phyloP scores from a whole-genome alignment of 805 yeast species.

The Ogataea pignaliae region DNA sequence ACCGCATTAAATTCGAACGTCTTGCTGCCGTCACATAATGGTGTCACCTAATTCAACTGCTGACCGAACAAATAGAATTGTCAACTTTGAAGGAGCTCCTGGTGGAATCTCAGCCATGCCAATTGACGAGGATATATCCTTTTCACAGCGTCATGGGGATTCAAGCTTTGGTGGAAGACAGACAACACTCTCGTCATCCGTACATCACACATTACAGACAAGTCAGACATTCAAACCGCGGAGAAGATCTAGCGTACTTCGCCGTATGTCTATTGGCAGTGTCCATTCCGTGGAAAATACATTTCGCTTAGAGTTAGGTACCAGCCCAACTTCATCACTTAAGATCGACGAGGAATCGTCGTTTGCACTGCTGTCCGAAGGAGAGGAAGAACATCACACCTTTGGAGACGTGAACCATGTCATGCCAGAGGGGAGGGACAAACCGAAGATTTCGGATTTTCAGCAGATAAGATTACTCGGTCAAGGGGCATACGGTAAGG shows the following conservation, averaged over 20 bases:
- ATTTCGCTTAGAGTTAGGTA: not conserved
- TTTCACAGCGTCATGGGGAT: too few species aligned
- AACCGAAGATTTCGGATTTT: constrained; percentile 47
- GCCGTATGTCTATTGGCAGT: not conserved
- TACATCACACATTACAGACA: too few species aligned
- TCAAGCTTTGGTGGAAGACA: too few species aligned
- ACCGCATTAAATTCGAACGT: too few species aligned
- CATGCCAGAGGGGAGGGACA: not conserved
- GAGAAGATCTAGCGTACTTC: not conserved
- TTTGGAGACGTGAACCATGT: not conserved
- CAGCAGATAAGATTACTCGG: constrained; percentile 71
- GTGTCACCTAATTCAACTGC: too few species aligned
- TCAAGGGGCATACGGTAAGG: constrained; percentile 86
- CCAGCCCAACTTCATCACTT: not conserved
- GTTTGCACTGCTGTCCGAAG: not conserved
- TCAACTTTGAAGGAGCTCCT: too few species aligned
- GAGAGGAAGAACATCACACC: not conserved
- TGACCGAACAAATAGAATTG: too few species aligned
- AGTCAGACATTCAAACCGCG: not conserved
- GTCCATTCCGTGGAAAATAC: not conserved
- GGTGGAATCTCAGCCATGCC: too few species aligned
- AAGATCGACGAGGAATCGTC: not conserved
- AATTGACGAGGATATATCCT: too few species aligned
- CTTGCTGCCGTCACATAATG: too few species aligned
- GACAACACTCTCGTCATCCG: too few species aligned